Evolutionary conservation across 2,329 filamentous ascomycete species (phyloP), one percentile per base, ranked within the genome.

Genomic region (Saccharata proteae): DNA sequence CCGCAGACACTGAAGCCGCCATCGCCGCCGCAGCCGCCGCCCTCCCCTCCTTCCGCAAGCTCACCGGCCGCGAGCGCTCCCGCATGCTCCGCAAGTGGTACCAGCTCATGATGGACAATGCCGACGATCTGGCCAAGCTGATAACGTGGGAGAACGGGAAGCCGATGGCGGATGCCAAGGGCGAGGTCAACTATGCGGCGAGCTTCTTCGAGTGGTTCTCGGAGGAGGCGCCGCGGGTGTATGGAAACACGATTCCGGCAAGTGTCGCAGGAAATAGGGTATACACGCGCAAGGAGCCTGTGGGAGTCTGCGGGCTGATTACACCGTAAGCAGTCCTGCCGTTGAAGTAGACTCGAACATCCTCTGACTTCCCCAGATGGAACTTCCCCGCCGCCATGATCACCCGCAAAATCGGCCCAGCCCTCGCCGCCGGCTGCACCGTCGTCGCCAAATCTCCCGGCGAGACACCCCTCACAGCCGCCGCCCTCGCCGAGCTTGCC

Each of bases 91-190:
- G 80, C 34, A 77, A 73, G 52, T 92, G 82, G 83, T 83, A 83
- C 57, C 76, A 88, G 42, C 63, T 88, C 42, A 74, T 90, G 65
- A 55, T 78, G 18, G 79, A 79, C 38, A 85, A 92, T 45, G 65
- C 71, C 27, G 81, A 86, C 17, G 84, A 93, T 50, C 64, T 93
- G 18, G 80, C 82, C 6, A 82, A 67, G 38, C 66, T 93, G 39
- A 85, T 93, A 47, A 90, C 83, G 22, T 82, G 79, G 75, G 84
- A 93, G 62, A 92, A 92, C 43, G 84, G 84, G 41, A 93, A 93
- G 63, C 81, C 84, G 2, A 49, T 80, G 16, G 72, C 79, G 17
- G 46, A 48, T 22, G 43, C 45, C 3, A 36, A 34, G 26, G 43
- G 41, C 21, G 45, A 48, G 32, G 39, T 46, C 4, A 18, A 31